Percentiles rank a stretch among this genome's conserved stretches.
Conservation (phyloP, 345 rosid species). For the Pugionium dolabratum region DNA sequence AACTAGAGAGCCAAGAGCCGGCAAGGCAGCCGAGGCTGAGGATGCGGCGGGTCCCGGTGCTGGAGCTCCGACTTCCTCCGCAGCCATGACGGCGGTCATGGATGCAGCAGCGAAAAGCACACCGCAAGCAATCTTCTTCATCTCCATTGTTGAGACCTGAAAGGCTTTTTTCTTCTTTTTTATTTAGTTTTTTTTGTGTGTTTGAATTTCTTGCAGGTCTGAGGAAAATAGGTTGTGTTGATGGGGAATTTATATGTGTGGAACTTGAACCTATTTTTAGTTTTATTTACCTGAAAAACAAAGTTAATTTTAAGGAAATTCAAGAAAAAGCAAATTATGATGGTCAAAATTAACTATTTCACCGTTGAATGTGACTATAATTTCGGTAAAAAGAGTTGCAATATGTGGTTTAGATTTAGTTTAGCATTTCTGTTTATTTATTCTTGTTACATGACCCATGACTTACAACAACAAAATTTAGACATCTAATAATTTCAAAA, state of each 20-base stretch:
- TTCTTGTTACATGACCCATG: constrained; percentile 14
- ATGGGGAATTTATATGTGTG: constrained; percentile 23
- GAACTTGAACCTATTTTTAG: constrained; percentile 23
- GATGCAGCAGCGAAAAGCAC: constrained; percentile 57
- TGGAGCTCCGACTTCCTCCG: constrained; percentile 44
- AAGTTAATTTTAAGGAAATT: background rate
- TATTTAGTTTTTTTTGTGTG: constrained; percentile 17
- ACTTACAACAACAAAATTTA: background rate
- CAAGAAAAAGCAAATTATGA: background rate
- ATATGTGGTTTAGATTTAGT: constrained; percentile 23
- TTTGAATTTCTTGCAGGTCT: constrained; percentile 41
- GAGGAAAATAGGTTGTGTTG: constrained; percentile 23
- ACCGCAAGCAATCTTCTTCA: constrained; percentile 62
- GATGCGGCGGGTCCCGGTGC: constrained; percentile 41
- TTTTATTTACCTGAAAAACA: background rate
- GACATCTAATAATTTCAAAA: background rate
- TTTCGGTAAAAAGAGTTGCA: constrained; percentile 24
- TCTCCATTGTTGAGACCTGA: constrained; percentile 54
- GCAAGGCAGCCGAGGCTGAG: constrained; percentile 39
- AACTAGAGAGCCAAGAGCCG: constrained; percentile 51
- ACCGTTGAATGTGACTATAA: constrained; percentile 19
- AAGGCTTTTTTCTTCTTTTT: constrained; percentile 31
- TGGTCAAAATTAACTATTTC: constrained; percentile 23
- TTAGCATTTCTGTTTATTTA: constrained; percentile 18
- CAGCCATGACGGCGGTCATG: constrained; percentile 49